Base-by-base conservation (phyloP, 139 green algal genomes). In the Tetradesmus lagerheimii region DNA sequence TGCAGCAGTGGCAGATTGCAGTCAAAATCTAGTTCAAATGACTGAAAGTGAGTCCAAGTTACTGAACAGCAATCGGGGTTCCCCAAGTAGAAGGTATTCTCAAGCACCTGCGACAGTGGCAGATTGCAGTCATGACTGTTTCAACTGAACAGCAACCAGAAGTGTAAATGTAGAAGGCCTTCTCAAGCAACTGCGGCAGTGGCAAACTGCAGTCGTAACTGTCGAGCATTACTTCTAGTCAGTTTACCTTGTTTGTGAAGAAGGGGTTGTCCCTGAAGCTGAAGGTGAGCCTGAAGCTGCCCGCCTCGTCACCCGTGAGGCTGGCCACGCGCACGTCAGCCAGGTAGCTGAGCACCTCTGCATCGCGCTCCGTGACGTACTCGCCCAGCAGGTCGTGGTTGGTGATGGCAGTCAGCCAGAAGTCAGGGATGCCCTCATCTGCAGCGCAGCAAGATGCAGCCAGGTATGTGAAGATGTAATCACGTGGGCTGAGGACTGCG, bases 151-250 rank as follows among this genome's bases (percentile, higher is more conserved):
- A n/a, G n/a, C n/a, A n/a, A n/a, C n/a, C n/a, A n/a, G 96, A 93
- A 57, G 97, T 93, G 35, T 96, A 91, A 90, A 98, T 95, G 71
- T 94, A 86, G 91, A 98, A 98, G 11, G 93, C 95, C 94, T 98
- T 98, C 80, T 92, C 88, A 66, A 94, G 80, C 9, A 90, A 84
- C 89, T 93, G 91, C 0, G 38, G 47, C 1, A 18, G n/a, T 1
- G 25, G 34, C n/a, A n/a, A n/a, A n/a, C n/a, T n/a, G n/a, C n/a
- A n/a, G n/a, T n/a, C n/a, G n/a, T n/a, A n/a, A n/a, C n/a, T n/a
- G n/a, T n/a, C n/a, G n/a, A n/a, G n/a, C n/a, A n/a, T n/a, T n/a
- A n/a, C n/a, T n/a, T n/a, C n/a, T n/a, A n/a, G n/a, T n/a, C n/a
- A n/a, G n/a, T 79, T 1, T 45, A 93, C 93, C 93, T 90, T 91